Conservation (phyloP, 805 yeast genomes). For the Candida dendrica region DNA sequence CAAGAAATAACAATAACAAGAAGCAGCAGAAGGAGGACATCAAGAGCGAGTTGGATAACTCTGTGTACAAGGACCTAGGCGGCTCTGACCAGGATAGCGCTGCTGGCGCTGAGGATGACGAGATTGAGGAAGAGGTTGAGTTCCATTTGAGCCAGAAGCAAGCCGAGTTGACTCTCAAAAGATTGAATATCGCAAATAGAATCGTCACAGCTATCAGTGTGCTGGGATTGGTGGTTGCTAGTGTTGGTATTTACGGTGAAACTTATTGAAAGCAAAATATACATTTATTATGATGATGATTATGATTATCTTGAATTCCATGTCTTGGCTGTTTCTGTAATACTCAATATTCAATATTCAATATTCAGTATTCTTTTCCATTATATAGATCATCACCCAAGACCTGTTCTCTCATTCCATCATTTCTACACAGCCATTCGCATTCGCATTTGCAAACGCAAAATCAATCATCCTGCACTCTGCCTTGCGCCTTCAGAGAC, state of each 20-base stretch:
- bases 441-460: no score
- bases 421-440: no score
- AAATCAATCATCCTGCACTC: no score
- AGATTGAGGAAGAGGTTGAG: slow-evolving; percentile 36
- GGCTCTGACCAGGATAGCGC: slow-evolving; percentile 21
- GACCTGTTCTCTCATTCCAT: no score
- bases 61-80: slow-evolving; percentile 38
- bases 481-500: no score
- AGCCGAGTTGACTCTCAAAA: slow-evolving; percentile 24
- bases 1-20: slow-evolving; percentile 13
- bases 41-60: slow-evolving; percentile 36
- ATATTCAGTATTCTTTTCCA: no score
- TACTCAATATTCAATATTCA: no score
- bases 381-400: no score
- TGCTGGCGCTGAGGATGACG: slow-evolving; percentile 22
- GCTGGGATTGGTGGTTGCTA: slow-evolving; percentile 39
- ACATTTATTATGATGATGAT: no score
- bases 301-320: no score
- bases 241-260: slow-evolving; percentile 56
- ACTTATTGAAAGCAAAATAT: slow-evolving; percentile 2
- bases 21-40: slow-evolving; percentile 23
- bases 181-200: slow-evolving; percentile 29
- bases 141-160: slow-evolving; percentile 33
- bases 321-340: no score
- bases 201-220: slow-evolving; percentile 36